A percentile compares a stretch with the other conserved stretches of the same genome.
Conservation (phyloP, 1,139 yeast species). For the Zygosaccharomyces sapae region DNA sequence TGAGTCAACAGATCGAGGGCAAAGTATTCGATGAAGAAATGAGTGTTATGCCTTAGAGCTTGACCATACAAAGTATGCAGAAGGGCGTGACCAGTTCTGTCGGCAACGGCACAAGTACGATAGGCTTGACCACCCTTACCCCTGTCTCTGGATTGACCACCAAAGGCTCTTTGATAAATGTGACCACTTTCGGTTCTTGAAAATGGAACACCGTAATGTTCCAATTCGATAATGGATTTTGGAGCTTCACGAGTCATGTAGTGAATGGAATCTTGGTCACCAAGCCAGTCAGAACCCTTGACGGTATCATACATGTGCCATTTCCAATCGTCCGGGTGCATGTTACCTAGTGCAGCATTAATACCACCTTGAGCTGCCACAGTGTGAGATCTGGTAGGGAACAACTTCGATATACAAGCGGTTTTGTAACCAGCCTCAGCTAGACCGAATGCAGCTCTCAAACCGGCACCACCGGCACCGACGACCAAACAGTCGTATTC, state of each 20-base stretch:
- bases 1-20: slow-evolving; percentile 94
- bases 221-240: slow-evolving; percentile 89
- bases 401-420: slow-evolving; percentile 93
- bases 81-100: slow-evolving; percentile 97
- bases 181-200: slow-evolving; percentile 96
- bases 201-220: slow-evolving; percentile 97
- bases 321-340: slow-evolving; percentile 98
- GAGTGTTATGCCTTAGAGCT: slow-evolving; percentile 93
- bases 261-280: slow-evolving; percentile 98
- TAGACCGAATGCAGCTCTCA: slow-evolving; percentile 96
- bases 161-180: slow-evolving; percentile 97
- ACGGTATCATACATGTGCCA: slow-evolving; percentile 99
- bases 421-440: slow-evolving; percentile 97
- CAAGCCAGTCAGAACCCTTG: slow-evolving; percentile 99
- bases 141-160: slow-evolving; percentile 92
- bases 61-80: slow-evolving; percentile 96
- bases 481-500: slow-evolving; percentile 97
- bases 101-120: slow-evolving; percentile 99
- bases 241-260: slow-evolving; percentile 99
- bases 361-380: slow-evolving; percentile 99
- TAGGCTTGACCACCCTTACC: slow-evolving; percentile 99
- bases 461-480: slow-evolving; percentile 99
- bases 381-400: slow-evolving; percentile 98
- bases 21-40: slow-evolving; percentile 95
- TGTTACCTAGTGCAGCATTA: slow-evolving; percentile 93